Conservation (phyloP, 164 flowering plant species). For the Umbellularia californica region DNA sequence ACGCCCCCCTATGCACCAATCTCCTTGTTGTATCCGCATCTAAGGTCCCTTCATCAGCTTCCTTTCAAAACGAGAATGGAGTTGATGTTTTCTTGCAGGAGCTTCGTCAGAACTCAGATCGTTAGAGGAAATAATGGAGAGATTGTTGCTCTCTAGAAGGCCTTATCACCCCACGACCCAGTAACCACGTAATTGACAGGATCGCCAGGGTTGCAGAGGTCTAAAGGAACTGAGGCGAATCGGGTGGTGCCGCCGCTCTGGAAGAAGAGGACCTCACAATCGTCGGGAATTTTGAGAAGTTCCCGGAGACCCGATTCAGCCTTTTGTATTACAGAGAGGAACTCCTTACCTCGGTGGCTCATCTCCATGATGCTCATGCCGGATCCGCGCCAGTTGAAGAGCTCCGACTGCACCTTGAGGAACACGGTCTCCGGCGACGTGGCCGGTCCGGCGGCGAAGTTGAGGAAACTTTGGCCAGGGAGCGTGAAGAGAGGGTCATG, state of each 20-base stretch:
- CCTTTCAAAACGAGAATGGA: too few species aligned
- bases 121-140: too few species aligned
- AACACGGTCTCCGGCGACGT: constrained; percentile 71
- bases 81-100: too few species aligned
- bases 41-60: too few species aligned
- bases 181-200: constrained; percentile 78
- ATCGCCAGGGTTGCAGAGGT: constrained; percentile 54
- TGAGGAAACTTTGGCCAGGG: too few species aligned
- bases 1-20: too few species aligned
- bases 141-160: too few species aligned
- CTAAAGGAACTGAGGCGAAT: constrained; percentile 81
- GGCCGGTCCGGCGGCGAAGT: constrained; percentile 93
- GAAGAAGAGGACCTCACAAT: constrained; percentile 73
- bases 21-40: too few species aligned
- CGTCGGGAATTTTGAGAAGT: constrained; percentile 51
- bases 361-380: constrained; percentile 99
- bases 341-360: constrained; percentile 95
- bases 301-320: constrained; percentile 86
- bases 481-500: too few species aligned
- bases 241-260: constrained; percentile 97
- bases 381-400: constrained; percentile 67
- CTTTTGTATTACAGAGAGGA: constrained; percentile 78
- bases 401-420: constrained; percentile 73
- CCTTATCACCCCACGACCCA: constrained; percentile 97
- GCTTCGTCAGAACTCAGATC: too few species aligned